These are phyloP conservation scores for Nakazawaea sp. DNA, from an alignment of 805 yeast species.

Conservation along the genomic window DNA sequence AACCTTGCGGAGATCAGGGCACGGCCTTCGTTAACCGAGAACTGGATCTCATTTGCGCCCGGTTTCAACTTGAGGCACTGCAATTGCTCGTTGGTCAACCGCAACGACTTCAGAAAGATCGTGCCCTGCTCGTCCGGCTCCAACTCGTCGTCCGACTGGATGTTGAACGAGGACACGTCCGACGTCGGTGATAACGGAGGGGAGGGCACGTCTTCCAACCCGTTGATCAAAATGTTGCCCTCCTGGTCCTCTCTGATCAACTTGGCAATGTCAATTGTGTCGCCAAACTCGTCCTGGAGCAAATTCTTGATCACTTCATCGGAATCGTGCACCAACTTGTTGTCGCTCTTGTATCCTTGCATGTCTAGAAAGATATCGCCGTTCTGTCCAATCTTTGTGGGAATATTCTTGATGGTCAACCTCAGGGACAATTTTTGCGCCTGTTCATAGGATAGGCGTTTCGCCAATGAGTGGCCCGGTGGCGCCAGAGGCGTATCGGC, in stretches of 20 bases:
- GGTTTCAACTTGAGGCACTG: constrained; percentile 61
- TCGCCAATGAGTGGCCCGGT: neutral
- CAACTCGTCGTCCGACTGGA: constrained; percentile 17
- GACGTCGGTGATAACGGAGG: constrained; percentile 18
- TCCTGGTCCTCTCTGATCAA: constrained; percentile 52
- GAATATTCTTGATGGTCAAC: constrained; percentile 68
- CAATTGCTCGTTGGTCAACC: constrained; percentile 88
- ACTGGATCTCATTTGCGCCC: constrained; percentile 75
- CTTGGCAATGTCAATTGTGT: constrained; percentile 35
- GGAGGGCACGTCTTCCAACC: constrained; percentile 15
- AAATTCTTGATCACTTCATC: constrained; percentile 71
- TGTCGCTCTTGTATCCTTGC: constrained; percentile 92
- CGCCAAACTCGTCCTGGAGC: constrained; percentile 69
- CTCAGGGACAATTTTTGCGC: constrained; percentile 59
- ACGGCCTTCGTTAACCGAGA: constrained; percentile 77
- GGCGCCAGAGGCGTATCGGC: constrained; percentile 1
- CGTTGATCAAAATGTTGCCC: constrained; percentile 56
- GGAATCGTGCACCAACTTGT: constrained; percentile 66
- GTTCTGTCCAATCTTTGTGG: constrained; percentile 78
- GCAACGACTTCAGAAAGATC: constrained; percentile 71
- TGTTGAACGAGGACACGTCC: constrained; percentile 17
- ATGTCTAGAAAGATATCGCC: constrained; percentile 90
- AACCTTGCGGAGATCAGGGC: constrained; percentile 69
- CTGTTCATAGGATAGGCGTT: constrained; percentile 10
- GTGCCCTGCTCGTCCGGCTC: constrained; percentile 10